phyloP scores from a whole-genome alignment of 1,284 basidiomycete species.

The Prillingera fragicola region DNA sequence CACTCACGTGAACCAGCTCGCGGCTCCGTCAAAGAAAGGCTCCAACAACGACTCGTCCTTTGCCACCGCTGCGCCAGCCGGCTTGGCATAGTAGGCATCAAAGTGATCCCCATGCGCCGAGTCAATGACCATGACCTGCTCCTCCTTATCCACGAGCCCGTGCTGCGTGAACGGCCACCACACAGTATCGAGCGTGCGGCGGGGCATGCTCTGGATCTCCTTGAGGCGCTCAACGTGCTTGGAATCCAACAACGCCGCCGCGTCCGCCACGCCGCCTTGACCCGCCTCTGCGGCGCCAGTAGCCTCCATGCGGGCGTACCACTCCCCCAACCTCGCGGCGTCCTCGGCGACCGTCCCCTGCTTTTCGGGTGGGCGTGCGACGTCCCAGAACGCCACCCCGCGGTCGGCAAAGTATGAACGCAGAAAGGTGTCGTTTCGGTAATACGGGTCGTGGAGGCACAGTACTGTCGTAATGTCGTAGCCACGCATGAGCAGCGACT shows the following conservation, averaged over 20 bases:
- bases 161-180: conserved; percentile 99
- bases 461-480: conserved; percentile 84
- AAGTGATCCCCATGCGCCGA: conserved; percentile 85
- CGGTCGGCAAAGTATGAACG: conserved; percentile 68
- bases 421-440: conserved; percentile 80
- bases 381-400: conserved; percentile 37
- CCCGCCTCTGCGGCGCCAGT: background rate
- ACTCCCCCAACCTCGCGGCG: conserved; percentile 57
- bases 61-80: conserved; percentile 22
- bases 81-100: conserved; percentile 55
- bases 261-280: conserved; percentile 50
- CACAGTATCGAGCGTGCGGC: conserved; percentile 66
- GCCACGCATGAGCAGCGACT: conserved; percentile 81
- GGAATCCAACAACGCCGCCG: conserved; percentile 60
- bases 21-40: conserved; percentile 81
- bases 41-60: conserved; percentile 51
- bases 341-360: conserved; percentile 59
- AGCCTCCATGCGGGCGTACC: conserved; percentile 56
- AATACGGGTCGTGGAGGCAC: conserved; percentile 80
- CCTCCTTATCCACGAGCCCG: conserved; percentile 55
- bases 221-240: conserved; percentile 61
- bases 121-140: conserved; percentile 83
- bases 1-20: conserved; percentile 87
- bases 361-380: conserved; percentile 41
- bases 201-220: conserved; percentile 70